Base-by-base conservation (phyloP, 2,329 filamentous ascomycete genomes). In the Pyrenophora teres region DNA sequence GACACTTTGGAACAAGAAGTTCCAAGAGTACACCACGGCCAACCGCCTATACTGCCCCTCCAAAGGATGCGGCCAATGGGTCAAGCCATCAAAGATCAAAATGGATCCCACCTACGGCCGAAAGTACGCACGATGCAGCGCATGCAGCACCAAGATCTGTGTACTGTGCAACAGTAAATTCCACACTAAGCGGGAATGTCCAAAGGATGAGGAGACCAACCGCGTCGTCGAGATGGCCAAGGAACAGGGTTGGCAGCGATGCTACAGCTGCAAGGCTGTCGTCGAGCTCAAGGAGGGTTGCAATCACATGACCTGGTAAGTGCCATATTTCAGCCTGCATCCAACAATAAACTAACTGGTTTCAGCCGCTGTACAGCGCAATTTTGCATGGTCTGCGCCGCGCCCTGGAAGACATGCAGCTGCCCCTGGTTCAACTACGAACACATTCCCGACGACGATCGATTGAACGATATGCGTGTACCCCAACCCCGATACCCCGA, bases 231-330 rank as follows among this genome's bases (percentile, higher is more conserved):
- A 84, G 43, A 79, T 87, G 52, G 87, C 86, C 6, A 84, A 85
- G 60, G 78, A 85, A 21, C 79, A 86, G 45, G 87, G 88, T 19
- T 92, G 87, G 87, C 87, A 90, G 70, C 80, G 84, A 40, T 96
- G 90, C 71, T 87, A 86, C 68, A 85, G 80, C 56, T 96, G 92
- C 75, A 84, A 82, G 57, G 79, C 83, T 33, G 81, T 89, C 78
- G 88, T 95, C 38, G 89, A 95, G 71, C 76, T 91, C 42, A 87
- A 87, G 62, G 89, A 93, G 71, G 90, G 90, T 38, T 92, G 88
- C 73, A 92, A 93, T 74, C 91, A 93, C 70, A 93, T 95, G 84
- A 91, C 85, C 23, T 96, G 91, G 87, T 89, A 78, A 74, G 84
- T 58, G 32, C 19, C 47, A 45, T 13, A 46, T 39, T n/a, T 16